Evolutionary conservation across 768 basidiomycete genomes (phyloP), one percentile per base, ranked within the genome.

Genomic region (Podaxis mareebaensis): DNA sequence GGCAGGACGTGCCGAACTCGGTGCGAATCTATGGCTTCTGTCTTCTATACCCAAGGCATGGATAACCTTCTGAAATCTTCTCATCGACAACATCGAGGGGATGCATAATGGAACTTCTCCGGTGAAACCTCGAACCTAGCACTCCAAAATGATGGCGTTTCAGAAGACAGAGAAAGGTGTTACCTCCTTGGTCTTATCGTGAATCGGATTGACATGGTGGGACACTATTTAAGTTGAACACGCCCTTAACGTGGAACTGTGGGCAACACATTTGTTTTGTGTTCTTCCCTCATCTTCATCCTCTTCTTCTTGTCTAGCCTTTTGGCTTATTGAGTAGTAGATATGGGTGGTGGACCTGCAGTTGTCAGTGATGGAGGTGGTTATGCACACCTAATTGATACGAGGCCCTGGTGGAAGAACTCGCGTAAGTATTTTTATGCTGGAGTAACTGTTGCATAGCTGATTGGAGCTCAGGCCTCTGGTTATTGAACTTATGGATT

Each of bases 391-490:
- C 74, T 86, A 56, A 72, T 86, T 53, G 79, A 85, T 68, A 80
- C 71, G 17, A 73, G 78, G 68, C 84, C 74, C 65, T 87, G 85
- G 87, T 86, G 83, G 73, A 88, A 83, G 70, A 88, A 87, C 74
- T 74, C 68, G 65, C 78, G 84, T 84, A 55, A 40, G 78, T 64
- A 8, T 20, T 20, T 5, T 17, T 28, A 28, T 28, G 11, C 33
- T 5, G 4, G 17, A 30, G 12, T 3, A 6, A 12, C 2, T 33
- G 3, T 28, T 15, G 10, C 20, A 24, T 33, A 12, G 28, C 10
- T 59, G 26, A 59, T 15, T 22, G n/a, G 46, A 6, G 22, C 8
- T 3, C 38, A 72, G 85, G 86, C 28, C 67, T 87, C 28, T 77
- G 86, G 39, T 22, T 67, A 42, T 77, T 88, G 61, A 81, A 89